A percentile compares a stretch with the other conserved stretches of the same genome.
These are phyloP conservation scores for Coniochaeta sp. DNA, from an alignment of 2,329 filamentous ascomycete species.

Conservation along the genomic window DNA sequence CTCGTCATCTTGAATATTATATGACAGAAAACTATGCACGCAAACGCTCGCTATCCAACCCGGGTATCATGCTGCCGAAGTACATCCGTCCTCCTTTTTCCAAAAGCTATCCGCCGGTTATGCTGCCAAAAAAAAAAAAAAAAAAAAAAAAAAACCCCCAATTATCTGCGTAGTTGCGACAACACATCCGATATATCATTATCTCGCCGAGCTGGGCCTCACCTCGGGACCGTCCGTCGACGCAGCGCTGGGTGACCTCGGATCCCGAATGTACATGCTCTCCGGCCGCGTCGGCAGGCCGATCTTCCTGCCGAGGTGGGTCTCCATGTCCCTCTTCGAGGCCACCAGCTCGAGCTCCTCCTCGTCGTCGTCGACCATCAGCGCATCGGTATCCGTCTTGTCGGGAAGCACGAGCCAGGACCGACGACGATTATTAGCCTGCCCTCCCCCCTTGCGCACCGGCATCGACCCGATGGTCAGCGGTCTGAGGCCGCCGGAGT, in stretches of 20 bases:
- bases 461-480: constrained; percentile 1
- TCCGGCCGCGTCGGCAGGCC: neutral
- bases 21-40: neutral
- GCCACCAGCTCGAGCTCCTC: neutral
- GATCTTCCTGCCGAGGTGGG: neutral
- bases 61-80: neutral
- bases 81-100: neutral
- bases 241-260: neutral
- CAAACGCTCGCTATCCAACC: neutral
- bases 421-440: neutral
- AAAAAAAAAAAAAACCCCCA: too few species aligned
- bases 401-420: neutral
- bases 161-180: neutral
- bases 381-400: neutral
- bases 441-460: neutral
- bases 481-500: neutral
- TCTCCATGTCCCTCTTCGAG: neutral
- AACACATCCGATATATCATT: neutral
- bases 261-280: neutral
- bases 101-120: neutral
- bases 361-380: neutral
- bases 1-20: neutral
- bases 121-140: neutral
- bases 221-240: neutral
- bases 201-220: neutral